These are phyloP conservation scores for Phytopythium cucurbitacearum DNA, from an alignment of 352 stramenopile species.

Conservation along the genomic window DNA sequence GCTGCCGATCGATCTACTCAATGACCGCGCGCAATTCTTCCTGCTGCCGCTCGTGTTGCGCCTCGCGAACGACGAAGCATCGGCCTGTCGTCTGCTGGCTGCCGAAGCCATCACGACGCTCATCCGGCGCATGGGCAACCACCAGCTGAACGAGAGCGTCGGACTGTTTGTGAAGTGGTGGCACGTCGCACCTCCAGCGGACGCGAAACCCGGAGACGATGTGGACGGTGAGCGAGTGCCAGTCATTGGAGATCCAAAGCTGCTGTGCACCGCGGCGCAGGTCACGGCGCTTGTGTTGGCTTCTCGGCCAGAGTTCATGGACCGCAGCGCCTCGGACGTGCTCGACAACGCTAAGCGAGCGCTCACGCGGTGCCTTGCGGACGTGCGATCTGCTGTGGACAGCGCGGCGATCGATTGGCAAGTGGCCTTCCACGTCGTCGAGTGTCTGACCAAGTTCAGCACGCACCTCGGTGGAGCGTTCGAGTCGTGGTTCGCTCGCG, in stretches of 20 bases:
- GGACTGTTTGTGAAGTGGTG: constrained; percentile 89
- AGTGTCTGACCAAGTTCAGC: constrained; percentile 61
- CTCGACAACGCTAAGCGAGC: constrained; percentile 30
- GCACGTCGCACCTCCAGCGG: constrained; percentile 15
- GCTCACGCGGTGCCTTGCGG: constrained; percentile 28
- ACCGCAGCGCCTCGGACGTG: constrained; percentile 48
- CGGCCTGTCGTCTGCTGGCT: constrained; percentile 83
- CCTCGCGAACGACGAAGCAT: constrained; percentile 94
- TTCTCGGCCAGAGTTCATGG: constrained; percentile 69
- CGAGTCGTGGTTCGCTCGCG: constrained; percentile 53
- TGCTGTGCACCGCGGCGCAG: constrained; percentile 67
- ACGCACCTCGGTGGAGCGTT: constrained; percentile 51
- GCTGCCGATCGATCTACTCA: constrained; percentile 89
- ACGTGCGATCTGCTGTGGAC: constrained; percentile 41
- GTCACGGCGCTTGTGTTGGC: constrained; percentile 72
- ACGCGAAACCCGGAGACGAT: constrained; percentile 12
- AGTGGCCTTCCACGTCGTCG: constrained; percentile 55
- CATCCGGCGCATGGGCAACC: constrained; percentile 86
- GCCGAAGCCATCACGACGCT: constrained; percentile 79
- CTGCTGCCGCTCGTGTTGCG: constrained; percentile 95
- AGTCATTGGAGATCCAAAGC: constrained; percentile 25
- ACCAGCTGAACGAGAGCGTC: constrained; percentile 87
- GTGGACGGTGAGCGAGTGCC: not conserved
- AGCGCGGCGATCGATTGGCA: constrained; percentile 54
- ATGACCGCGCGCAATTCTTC: constrained; percentile 91